Evolutionary conservation across 1,284 basidiomycete species (phyloP).

Genomic region (Pascua guehoae): DNA sequence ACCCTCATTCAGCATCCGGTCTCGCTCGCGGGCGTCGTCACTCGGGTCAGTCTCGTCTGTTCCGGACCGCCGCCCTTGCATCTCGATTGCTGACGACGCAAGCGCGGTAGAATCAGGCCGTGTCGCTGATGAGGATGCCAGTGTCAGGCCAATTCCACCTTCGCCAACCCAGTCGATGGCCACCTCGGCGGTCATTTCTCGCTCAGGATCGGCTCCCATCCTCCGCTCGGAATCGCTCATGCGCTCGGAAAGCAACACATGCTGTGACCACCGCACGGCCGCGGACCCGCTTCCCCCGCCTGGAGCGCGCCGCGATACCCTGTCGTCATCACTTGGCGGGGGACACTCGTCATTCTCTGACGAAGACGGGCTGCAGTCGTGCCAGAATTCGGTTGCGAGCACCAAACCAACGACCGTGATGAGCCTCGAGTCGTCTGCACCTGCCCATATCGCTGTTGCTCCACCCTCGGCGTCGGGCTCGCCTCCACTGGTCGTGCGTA

Average conservation of each 20-base stretch:
- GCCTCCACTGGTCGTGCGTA: neutral
- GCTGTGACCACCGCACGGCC: neutral
- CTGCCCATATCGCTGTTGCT: conserved; percentile 72
- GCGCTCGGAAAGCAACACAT: neutral
- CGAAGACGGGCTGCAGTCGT: conserved; percentile 6
- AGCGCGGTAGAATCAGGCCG: conserved; percentile 8
- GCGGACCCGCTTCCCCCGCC: neutral
- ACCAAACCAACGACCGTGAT: conserved; percentile 94
- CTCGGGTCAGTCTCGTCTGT: conserved; percentile 22
- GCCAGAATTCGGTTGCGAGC: conserved; percentile 56
- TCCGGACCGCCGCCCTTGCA: conserved; percentile 7
- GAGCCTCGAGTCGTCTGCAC: conserved; percentile 69
- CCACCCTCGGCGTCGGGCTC: conserved; percentile 6
- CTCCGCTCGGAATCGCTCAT: conserved; percentile 9
- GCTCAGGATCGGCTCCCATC: conserved; percentile 20
- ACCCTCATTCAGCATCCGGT: conserved; percentile 22
- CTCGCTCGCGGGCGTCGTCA: conserved; percentile 31
- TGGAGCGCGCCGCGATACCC: conserved; percentile 5
- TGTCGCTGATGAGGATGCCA: conserved; percentile 86
- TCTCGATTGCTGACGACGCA: conserved; percentile 20
- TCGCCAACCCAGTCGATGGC: conserved; percentile 60
- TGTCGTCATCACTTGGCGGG: conserved; percentile 9
- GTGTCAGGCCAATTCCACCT: conserved; percentile 77
- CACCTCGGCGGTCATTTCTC: conserved; percentile 29
- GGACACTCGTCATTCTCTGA: conserved; percentile 19